These are phyloP conservation scores for Neopestalotiopsis sp. DNA, from an alignment of 2,329 filamentous ascomycete species.

Conservation along the genomic window DNA sequence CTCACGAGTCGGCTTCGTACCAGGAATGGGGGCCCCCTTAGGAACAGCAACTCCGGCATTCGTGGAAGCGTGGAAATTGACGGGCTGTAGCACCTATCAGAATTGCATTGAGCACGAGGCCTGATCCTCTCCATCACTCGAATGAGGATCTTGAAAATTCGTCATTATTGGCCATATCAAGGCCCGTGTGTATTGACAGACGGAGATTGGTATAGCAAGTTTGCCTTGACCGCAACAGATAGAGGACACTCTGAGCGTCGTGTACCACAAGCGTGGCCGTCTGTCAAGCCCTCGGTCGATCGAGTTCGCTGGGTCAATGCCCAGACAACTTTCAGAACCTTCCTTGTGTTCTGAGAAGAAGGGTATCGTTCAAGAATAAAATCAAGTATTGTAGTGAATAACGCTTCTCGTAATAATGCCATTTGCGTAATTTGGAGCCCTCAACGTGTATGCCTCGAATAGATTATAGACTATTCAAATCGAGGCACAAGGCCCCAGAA, in stretches of 20 bases:
- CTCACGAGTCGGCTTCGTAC: background rate
- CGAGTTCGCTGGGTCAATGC: background rate
- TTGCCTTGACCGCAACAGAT: background rate
- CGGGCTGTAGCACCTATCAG: background rate
- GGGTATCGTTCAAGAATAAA: slow-evolving; percentile 10
- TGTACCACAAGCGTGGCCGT: background rate
- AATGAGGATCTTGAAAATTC: background rate
- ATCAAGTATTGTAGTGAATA: slow-evolving; percentile 6
- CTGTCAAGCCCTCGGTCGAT: background rate
- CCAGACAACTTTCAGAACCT: background rate
- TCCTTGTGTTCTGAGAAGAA: background rate
- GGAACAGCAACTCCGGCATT: background rate
- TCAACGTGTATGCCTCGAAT: background rate
- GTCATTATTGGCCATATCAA: background rate
- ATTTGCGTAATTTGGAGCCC: background rate
- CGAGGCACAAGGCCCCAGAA: too few relatives aligned
- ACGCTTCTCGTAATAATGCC: background rate
- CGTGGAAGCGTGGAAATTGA: background rate
- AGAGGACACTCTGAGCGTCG: background rate
- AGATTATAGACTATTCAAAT: slow-evolving; percentile 4
- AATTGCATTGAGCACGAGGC: background rate
- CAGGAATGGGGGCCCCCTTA: background rate
- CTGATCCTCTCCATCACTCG: background rate
- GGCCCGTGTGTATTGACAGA: background rate
- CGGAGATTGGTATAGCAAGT: background rate